phyloP scores from a whole-genome alignment of 1,284 basidiomycete species.

The Stereum hirsutum region DNA sequence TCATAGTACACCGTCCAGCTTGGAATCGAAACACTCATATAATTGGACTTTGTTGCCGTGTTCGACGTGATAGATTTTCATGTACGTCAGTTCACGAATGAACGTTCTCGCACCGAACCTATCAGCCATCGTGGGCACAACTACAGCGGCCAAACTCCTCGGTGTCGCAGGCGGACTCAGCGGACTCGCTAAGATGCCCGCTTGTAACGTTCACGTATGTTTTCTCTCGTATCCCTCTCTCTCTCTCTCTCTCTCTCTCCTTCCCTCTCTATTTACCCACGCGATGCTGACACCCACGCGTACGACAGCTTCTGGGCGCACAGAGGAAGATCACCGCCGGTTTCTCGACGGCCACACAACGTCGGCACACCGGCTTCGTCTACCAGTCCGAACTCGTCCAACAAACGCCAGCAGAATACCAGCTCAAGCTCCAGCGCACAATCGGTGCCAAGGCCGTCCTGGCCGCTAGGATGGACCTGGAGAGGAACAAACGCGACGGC shows the following conservation, averaged over 20 bases:
- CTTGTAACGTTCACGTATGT: conserved; percentile 90
- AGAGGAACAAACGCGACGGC: conserved; percentile 74
- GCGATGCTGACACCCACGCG: background rate
- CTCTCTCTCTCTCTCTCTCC: conserved; percentile 4
- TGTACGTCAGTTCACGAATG: conserved; percentile 99
- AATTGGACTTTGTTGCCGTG: background rate
- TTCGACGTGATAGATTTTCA: conserved; percentile 63
- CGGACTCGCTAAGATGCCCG: conserved; percentile 89
- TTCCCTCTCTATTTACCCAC: background rate
- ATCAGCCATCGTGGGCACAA: conserved; percentile 95
- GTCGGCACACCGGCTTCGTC: conserved; percentile 94
- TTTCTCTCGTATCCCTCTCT: conserved; percentile 1
- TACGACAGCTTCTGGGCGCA: conserved; percentile 78
- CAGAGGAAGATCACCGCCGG: conserved; percentile 86
- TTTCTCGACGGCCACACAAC: conserved; percentile 72
- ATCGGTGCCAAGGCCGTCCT: conserved; percentile 89
- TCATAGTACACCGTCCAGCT: too few species aligned
- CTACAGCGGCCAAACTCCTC: conserved; percentile 95
- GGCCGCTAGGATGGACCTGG: conserved; percentile 89
- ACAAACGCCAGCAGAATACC: conserved; percentile 84
- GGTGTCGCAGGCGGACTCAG: conserved; percentile 94
- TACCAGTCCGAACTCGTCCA: conserved; percentile 88
- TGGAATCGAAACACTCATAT: too few species aligned
- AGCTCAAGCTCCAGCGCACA: conserved; percentile 87
- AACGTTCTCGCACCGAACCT: conserved; percentile 96